These are phyloP conservation scores for Trifolium fragiferum DNA, from an alignment of 306 rosid species.

Conservation along the genomic window DNA sequence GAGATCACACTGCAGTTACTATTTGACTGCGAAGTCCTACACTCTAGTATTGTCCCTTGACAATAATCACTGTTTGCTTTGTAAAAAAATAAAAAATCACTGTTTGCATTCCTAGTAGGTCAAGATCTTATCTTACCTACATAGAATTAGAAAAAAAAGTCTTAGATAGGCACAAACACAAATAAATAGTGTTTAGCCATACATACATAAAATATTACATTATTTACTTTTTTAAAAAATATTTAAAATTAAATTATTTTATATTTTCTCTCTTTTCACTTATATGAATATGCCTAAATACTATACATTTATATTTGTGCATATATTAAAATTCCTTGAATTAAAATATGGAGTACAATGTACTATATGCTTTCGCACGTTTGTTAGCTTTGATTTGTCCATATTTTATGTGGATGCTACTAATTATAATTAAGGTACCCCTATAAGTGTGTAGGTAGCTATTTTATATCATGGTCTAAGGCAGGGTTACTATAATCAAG, in stretches of 20 bases:
- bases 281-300: too few species aligned
- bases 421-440: slow-evolving; percentile 29
- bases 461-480: slow-evolving; percentile 30
- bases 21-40: slow-evolving; percentile 15
- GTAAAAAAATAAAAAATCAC: too few species aligned
- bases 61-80: slow-evolving; percentile 44
- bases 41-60: slow-evolving; percentile 26
- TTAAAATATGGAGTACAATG: slow-evolving; percentile 32
- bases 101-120: slow-evolving; percentile 46
- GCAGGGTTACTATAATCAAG: not conserved
- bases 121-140: slow-evolving; percentile 51
- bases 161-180: too few species aligned
- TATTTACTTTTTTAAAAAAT: too few species aligned
- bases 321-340: too few species aligned
- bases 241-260: too few species aligned
- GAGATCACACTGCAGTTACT: too few species aligned
- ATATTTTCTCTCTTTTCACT: too few species aligned
- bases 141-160: slow-evolving; percentile 39
- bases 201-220: too few species aligned
- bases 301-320: too few species aligned
- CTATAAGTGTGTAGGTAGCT: slow-evolving; percentile 5
- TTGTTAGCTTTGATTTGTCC: slow-evolving; percentile 37
- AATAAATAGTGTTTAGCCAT: too few species aligned
- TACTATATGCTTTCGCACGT: slow-evolving; percentile 47
- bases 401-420: slow-evolving; percentile 32